Evolutionary conservation across 2,329 filamentous ascomycete species (phyloP).

Genomic region (Alternaria triticimaculans): DNA sequence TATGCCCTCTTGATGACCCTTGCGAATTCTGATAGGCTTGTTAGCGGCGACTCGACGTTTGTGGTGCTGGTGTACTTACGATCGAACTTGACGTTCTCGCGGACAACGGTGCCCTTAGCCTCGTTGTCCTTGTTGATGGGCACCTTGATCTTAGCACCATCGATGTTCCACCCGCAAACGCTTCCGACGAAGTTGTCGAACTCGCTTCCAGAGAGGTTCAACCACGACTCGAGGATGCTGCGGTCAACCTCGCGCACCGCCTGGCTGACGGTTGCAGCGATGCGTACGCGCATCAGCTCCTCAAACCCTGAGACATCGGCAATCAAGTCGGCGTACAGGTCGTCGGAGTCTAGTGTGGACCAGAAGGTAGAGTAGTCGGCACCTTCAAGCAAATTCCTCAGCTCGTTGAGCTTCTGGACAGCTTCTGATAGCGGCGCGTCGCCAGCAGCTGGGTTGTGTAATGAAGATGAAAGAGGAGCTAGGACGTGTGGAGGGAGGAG

Average conservation of each 20-base stretch:
- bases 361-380: constrained; percentile 94
- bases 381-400: constrained; percentile 87
- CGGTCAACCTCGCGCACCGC: constrained; percentile 76
- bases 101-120: constrained; percentile 92
- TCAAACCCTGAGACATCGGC: constrained; percentile 96
- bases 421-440: constrained; percentile 82
- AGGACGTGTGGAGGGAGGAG: constrained; percentile 87
- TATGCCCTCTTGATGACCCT: constrained; percentile 47
- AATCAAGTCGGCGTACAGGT: constrained; percentile 92
- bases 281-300: constrained; percentile 87
- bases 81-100: constrained; percentile 92
- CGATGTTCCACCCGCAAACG: constrained; percentile 81
- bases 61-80: constrained; percentile 52
- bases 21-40: constrained; percentile 36
- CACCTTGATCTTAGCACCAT: constrained; percentile 71
- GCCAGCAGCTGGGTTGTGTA: constrained; percentile 61
- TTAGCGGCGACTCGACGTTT: constrained; percentile 16
- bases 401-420: constrained; percentile 81
- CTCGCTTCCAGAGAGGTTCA: constrained; percentile 55
- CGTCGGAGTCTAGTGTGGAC: constrained; percentile 89
- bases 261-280: constrained; percentile 85
- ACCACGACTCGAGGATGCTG: constrained; percentile 57
- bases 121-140: constrained; percentile 90
- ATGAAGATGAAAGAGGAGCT: constrained; percentile 61
- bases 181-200: constrained; percentile 59